Conservation (phyloP, 2,329 filamentous ascomycete species). For the Aspergillus melleus region DNA sequence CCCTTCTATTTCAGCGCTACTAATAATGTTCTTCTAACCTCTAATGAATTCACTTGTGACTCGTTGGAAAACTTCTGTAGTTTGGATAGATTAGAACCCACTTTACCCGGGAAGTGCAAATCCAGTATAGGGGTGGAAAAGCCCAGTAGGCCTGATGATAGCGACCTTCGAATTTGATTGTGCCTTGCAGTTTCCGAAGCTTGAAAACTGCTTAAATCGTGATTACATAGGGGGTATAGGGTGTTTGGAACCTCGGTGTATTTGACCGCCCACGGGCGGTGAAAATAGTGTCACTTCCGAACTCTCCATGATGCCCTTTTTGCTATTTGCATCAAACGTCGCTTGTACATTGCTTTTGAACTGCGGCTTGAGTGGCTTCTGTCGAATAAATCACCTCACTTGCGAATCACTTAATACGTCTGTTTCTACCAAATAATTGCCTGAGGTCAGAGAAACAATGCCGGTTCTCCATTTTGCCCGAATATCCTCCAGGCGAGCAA, state of each 20-base stretch:
- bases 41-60: neutral
- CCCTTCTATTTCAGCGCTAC: neutral
- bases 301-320: neutral
- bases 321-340: neutral
- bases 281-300: neutral
- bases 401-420: neutral
- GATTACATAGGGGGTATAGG: no score
- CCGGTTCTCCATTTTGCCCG: slow-evolving; percentile 20
- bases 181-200: no score
- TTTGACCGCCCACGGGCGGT: neutral
- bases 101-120: no score
- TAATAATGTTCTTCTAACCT: neutral
- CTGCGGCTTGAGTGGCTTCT: neutral
- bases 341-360: neutral
- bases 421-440: neutral
- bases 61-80: no score
- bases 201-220: neutral
- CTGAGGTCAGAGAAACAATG: neutral
- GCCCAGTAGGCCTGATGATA: no score
- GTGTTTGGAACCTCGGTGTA: no score
- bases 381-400: neutral
- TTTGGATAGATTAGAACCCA: neutral
- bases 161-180: no score
- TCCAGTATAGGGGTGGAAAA: no score
- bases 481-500: slow-evolving; percentile 20